A percentile compares a stretch with the other conserved stretches of the same genome.
phyloP scores from a whole-genome alignment of 768 basidiomycete genomes.

The Amanita rubescens region DNA sequence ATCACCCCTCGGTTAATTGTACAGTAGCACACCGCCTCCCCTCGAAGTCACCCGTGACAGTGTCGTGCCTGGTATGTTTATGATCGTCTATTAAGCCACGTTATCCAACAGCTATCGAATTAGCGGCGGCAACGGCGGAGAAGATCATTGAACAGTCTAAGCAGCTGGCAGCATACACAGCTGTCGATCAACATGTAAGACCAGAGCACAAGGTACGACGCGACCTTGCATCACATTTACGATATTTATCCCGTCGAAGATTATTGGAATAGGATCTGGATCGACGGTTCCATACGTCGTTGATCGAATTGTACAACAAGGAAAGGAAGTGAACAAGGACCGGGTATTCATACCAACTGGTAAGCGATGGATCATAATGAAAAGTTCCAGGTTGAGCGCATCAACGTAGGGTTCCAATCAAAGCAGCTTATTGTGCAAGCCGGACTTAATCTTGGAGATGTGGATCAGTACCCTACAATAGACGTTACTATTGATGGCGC shows the following conservation, averaged over 20 bases:
- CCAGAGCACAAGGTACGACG: slow-evolving; percentile 66
- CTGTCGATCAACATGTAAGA: slow-evolving; percentile 84
- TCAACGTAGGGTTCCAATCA: slow-evolving; percentile 75
- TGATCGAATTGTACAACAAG: slow-evolving; percentile 86
- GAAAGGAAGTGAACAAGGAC: slow-evolving; percentile 60
- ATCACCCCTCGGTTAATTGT: no score
- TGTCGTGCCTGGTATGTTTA: neutral
- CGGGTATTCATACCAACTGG: slow-evolving; percentile 90
- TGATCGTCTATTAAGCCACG: neutral
- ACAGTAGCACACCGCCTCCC: neutral
- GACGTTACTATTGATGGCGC: slow-evolving; percentile 99
- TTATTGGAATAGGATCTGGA: slow-evolving; percentile 87
- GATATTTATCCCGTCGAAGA: slow-evolving; percentile 30
- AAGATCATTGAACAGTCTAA: slow-evolving; percentile 71
- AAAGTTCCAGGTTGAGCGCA: neutral
- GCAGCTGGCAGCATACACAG: slow-evolving; percentile 85
- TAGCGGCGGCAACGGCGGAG: slow-evolving; percentile 13
- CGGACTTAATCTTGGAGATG: slow-evolving; percentile 74
- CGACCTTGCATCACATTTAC: neutral
- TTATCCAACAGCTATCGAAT: no score
- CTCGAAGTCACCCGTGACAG: neutral
- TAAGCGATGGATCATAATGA: slow-evolving; percentile 19
- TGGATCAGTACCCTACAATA: slow-evolving; percentile 80
- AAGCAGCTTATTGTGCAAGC: slow-evolving; percentile 87
- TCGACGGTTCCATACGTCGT: slow-evolving; percentile 97